phyloP scores from a whole-genome alignment of 768 basidiomycete genomes.

The Hericium rajendrae region DNA sequence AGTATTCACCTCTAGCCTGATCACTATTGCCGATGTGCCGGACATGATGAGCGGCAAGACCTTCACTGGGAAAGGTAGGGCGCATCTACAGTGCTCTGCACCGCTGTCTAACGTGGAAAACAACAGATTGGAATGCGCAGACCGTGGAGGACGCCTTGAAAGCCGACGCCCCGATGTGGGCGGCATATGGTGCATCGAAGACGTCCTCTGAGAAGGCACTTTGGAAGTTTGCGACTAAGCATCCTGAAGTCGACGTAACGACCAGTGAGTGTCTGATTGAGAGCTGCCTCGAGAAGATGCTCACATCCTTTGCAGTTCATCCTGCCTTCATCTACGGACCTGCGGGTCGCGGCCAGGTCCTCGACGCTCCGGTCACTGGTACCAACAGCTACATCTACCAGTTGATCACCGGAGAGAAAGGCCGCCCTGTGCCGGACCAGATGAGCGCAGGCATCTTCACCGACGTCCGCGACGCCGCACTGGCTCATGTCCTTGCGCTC shows the following conservation, averaged over 20 bases:
- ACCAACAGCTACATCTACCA: constrained; percentile 19
- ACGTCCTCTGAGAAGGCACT: not conserved
- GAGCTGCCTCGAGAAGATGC: not conserved
- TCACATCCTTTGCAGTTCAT: constrained; percentile 7
- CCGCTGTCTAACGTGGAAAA: too few species aligned
- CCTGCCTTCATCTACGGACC: constrained; percentile 23
- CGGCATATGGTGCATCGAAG: constrained; percentile 9
- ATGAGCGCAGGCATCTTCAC: constrained; percentile 12
- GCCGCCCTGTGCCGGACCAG: constrained; percentile 10
- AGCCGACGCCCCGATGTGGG: constrained; percentile 12
- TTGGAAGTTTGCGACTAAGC: not conserved
- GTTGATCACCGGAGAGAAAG: constrained; percentile 14
- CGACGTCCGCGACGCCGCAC: constrained; percentile 21
- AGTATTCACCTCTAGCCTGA: constrained; percentile 7
- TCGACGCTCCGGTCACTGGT: constrained; percentile 7
- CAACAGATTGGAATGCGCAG: constrained; percentile 28
- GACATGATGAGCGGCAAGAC: not conserved
- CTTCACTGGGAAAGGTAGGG: not conserved
- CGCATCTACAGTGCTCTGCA: not conserved
- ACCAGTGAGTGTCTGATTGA: constrained; percentile 1
- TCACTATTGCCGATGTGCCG: not conserved
- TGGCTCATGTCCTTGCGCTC: constrained; percentile 18
- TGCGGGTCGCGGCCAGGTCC: constrained; percentile 11
- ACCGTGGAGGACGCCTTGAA: constrained; percentile 21
- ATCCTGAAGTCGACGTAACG: constrained; percentile 7